Evolutionary conservation across 1,139 yeast species (phyloP).

Genomic region (Diutina ranongensis): DNA sequence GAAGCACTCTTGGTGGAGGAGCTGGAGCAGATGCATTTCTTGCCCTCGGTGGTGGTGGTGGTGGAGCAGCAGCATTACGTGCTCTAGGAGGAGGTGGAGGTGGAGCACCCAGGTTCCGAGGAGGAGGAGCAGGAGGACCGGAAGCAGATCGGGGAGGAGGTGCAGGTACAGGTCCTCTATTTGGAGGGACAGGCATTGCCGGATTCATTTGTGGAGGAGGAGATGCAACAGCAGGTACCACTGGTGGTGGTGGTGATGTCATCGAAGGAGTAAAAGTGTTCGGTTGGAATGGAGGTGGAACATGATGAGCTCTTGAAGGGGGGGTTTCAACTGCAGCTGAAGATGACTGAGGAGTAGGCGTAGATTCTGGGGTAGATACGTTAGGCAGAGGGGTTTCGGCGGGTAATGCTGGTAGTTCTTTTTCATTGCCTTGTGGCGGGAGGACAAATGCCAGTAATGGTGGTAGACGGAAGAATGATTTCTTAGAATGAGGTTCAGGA

Average conservation of each 20-base stretch:
- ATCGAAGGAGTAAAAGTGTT: neutral
- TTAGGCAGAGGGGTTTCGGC: neutral
- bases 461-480: neutral
- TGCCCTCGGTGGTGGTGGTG: slow-evolving; percentile 8
- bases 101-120: slow-evolving; percentile 18
- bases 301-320: neutral
- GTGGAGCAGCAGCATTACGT: slow-evolving; percentile 9
- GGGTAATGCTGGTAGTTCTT: neutral
- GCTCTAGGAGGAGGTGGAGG: slow-evolving; percentile 19
- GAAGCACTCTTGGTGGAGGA: slow-evolving; percentile 11
- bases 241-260: neutral
- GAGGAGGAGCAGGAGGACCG: slow-evolving; percentile 13
- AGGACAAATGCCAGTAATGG: neutral
- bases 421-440: neutral
- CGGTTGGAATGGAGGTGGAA: neutral
- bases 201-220: neutral
- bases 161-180: slow-evolving; percentile 9
- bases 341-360: neutral
- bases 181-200: slow-evolving; percentile 11
- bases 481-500: neutral
- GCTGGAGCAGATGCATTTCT: slow-evolving; percentile 8
- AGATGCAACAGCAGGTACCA: neutral
- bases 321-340: too few relatives aligned
- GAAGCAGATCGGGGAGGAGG: neutral
- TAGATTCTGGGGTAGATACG: neutral